Percentiles rank a stretch among this genome's conserved stretches.
Evolutionary conservation across 2,329 filamentous ascomycete genomes (phyloP).

Genomic region (Fusarium sp.): DNA sequence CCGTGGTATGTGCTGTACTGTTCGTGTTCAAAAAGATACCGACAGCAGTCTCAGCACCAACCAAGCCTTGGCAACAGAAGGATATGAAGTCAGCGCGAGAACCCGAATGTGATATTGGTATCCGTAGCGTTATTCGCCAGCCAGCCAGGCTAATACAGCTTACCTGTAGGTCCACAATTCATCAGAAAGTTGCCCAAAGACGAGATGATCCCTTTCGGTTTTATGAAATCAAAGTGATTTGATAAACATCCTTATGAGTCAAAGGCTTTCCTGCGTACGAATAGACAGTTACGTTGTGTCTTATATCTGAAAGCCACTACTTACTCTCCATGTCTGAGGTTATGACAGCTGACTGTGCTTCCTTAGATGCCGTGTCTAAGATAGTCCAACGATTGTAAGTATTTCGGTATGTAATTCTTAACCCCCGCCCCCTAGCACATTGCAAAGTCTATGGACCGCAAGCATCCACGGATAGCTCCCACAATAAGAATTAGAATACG

Average conservation of each 20-base stretch:
- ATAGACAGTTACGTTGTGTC: background rate
- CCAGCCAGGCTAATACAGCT: background rate
- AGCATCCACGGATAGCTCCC: background rate
- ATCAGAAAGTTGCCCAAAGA: background rate
- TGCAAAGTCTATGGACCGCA: background rate
- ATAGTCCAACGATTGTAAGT: background rate
- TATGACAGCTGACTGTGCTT: background rate
- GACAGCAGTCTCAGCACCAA: background rate
- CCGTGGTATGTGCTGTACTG: background rate
- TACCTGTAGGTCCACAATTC: background rate
- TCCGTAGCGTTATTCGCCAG: background rate
- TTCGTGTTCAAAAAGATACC: background rate
- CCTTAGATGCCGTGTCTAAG: background rate
- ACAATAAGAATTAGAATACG: background rate
- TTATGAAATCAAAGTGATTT: background rate
- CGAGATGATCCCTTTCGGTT: background rate
- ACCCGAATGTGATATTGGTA: background rate
- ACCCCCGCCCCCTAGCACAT: background rate
- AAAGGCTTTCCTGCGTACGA: background rate
- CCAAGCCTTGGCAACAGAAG: background rate
- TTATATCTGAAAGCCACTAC: background rate
- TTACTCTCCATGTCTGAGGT: too few species aligned
- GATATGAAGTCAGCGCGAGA: background rate
- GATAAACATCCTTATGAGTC: background rate
- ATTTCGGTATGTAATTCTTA: background rate